These are phyloP conservation scores for Monascus ruber DNA, from an alignment of 2,329 filamentous ascomycete genomes.

Conservation along the genomic window DNA sequence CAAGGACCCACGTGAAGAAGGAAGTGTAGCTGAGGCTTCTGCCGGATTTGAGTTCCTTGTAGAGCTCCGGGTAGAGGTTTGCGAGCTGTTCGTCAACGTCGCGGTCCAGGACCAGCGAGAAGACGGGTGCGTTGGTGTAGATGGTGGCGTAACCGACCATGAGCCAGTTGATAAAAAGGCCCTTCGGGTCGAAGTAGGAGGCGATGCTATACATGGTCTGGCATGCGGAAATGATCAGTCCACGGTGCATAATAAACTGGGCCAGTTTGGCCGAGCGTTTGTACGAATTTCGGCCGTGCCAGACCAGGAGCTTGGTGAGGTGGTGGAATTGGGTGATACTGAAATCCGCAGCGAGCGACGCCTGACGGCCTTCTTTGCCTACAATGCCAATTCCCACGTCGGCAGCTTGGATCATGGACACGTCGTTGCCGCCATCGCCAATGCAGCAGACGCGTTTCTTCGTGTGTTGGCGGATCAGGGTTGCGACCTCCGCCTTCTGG, in stretches of 20 bases:
- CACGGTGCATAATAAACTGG: conserved; percentile 96
- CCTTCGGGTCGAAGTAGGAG: conserved; percentile 82
- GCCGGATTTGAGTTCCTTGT: conserved; percentile 90
- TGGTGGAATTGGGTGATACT: conserved; percentile 93
- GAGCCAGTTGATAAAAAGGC: conserved; percentile 92
- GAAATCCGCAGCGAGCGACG: conserved; percentile 89
- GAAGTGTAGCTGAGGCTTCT: conserved; percentile 80
- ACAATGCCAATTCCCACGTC: conserved; percentile 97
- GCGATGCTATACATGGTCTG: conserved; percentile 97
- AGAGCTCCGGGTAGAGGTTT: conserved; percentile 91
- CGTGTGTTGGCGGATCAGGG: conserved; percentile 79
- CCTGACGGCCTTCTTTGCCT: conserved; percentile 92
- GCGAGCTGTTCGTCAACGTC: conserved; percentile 91
- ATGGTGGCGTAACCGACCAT: conserved; percentile 93
- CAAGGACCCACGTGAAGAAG: conserved; percentile 93
- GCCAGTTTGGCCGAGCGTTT: conserved; percentile 90
- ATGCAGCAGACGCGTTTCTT: conserved; percentile 96
- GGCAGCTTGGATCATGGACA: conserved; percentile 97
- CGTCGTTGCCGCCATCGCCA: conserved; percentile 94
- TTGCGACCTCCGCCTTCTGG: conserved; percentile 90
- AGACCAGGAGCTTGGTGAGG: conserved; percentile 91
- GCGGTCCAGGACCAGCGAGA: conserved; percentile 85
- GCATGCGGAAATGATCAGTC: conserved; percentile 86
- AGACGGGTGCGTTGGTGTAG: conserved; percentile 87
- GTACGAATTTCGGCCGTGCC: conserved; percentile 96